phyloP scores from a whole-genome alignment of 2,329 filamentous ascomycete genomes.

The Emericellopsis atlantica region DNA sequence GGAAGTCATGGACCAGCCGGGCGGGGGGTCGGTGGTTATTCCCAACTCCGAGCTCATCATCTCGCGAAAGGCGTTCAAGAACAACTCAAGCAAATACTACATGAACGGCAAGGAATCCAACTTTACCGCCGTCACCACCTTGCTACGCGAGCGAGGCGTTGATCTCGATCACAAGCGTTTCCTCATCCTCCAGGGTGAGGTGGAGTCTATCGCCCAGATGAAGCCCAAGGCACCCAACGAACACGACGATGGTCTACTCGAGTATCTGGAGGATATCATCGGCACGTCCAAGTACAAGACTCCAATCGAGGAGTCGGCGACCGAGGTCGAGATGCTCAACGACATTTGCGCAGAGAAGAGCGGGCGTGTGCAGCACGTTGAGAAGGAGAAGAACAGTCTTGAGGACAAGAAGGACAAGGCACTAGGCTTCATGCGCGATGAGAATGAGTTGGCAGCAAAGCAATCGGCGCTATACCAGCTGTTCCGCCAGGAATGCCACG shows the following conservation, averaged over 20 bases:
- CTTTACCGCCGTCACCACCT: conserved; percentile 80
- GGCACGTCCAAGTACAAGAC: conserved; percentile 97
- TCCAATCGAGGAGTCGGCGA: conserved; percentile 86
- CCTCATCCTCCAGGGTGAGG: conserved; percentile 91
- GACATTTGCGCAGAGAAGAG: conserved; percentile 94
- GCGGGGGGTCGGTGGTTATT: conserved; percentile 62
- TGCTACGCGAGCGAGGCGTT: conserved; percentile 78
- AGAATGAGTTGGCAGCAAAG: conserved; percentile 84
- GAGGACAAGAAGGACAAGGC: conserved; percentile 97
- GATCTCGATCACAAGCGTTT: conserved; percentile 98
- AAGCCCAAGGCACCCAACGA: conserved; percentile 92
- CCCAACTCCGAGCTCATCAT: conserved; percentile 78
- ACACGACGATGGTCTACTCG: conserved; percentile 88
- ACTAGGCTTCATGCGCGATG: conserved; percentile 74
- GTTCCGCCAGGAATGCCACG: conserved; percentile 74
- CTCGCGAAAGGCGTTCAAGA: conserved; percentile 88
- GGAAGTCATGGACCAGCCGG: conserved; percentile 80
- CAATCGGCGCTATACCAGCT: conserved; percentile 89
- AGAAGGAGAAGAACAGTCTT: conserved; percentile 86
- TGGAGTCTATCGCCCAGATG: conserved; percentile 98
- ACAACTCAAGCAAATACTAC: conserved; percentile 97
- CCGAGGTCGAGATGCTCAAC: conserved; percentile 84
- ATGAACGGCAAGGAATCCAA: conserved; percentile 84
- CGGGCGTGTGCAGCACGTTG: conserved; percentile 88
- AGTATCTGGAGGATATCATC: conserved; percentile 97